Conservation (phyloP, 352 stramenopile genomes). For the Nothophytophthora sp. region DNA sequence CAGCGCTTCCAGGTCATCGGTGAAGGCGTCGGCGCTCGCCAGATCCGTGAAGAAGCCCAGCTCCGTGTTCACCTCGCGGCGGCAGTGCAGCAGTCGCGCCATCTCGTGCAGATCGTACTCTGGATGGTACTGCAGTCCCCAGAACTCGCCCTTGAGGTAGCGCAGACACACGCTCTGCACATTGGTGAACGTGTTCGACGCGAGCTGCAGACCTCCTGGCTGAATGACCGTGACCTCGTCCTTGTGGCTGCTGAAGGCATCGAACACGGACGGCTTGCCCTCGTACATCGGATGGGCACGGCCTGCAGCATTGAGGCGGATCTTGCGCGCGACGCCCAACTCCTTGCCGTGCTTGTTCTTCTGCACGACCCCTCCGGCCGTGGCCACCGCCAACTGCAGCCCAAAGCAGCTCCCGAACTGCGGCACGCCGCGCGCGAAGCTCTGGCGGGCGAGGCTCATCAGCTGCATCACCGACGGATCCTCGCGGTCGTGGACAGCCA, state of each 20-base stretch:
- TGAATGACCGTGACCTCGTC: constrained; percentile 70
- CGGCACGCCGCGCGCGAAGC: constrained; percentile 53
- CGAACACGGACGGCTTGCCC: constrained; percentile 68
- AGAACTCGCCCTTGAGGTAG: constrained; percentile 75
- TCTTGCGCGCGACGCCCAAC: constrained; percentile 68
- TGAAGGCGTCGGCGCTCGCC: constrained; percentile 43
- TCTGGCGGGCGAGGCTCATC: constrained; percentile 36
- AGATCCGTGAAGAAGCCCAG: constrained; percentile 67
- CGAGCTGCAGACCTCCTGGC: constrained; percentile 48
- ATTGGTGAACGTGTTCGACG: constrained; percentile 55
- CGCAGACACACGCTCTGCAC: constrained; percentile 60
- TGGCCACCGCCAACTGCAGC: constrained; percentile 58
- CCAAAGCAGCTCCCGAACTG: constrained; percentile 84
- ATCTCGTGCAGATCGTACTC: constrained; percentile 84
- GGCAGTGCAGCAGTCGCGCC: constrained; percentile 66
- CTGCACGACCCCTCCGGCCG: constrained; percentile 49
- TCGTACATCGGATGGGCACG: constrained; percentile 77
- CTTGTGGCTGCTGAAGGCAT: constrained; percentile 77
- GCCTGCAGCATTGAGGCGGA: constrained; percentile 50
- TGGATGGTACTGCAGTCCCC: constrained; percentile 76
- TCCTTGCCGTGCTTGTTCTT: constrained; percentile 76
- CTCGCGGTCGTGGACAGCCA: constrained; percentile 59
- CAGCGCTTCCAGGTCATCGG: constrained; percentile 60
- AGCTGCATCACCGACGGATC: constrained; percentile 54
- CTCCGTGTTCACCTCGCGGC: constrained; percentile 58